Base-by-base conservation (phyloP, 2,329 filamentous ascomycete genomes). In the Pseudogymnoascus sp. region DNA sequence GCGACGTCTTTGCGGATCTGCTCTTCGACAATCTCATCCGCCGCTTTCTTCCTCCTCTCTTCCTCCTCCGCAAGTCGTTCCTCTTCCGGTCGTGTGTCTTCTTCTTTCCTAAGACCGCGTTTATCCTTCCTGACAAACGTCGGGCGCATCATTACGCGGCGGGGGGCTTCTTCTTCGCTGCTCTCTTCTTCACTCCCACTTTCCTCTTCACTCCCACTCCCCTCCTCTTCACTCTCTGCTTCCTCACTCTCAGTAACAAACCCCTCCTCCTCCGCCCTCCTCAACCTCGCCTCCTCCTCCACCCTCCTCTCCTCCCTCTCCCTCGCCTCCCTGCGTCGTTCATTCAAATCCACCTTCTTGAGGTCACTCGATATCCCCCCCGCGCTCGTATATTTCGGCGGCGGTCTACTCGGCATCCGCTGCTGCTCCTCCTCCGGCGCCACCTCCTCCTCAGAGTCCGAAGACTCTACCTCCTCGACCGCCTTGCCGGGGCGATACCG, bases 401-500 rank as follows among this genome's bases (percentile, higher is more conserved):
- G 83, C 2, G 82, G 79, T 66, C 21, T 77, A 81, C 77, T 66
- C 5, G 77, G 25, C 14, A 59, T 35, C 53, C 11, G 70, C 31
- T 67, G 72, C 59, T 50, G 66, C 65, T 66, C 68, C 7, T 38
- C 4, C 5, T 40, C 14, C 47, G 68, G 61, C 23, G 74, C 70
- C 60, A 71, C 67, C 59, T 73, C 70, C 67, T 75, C 76, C 71
- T 76, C 78, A 67, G 75, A 76, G 59, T 82, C 80, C 5, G 53
- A 59, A 11, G 79, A 77, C 14, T 67, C 65, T 37, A 67, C 69
- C 65, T 79, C 81, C 6, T 78, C 82, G 2, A 81, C 78, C 14
- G 87, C 80, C 75, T 97, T 97, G 68, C 94, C 93, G 14, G 93
- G 88, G 64, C 92, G 87, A 71, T 97, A 89, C 63, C 94, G 89